These are phyloP conservation scores for Boletus rubescentipes DNA, from an alignment of 768 basidiomycete genomes.

Conservation along the genomic window DNA sequence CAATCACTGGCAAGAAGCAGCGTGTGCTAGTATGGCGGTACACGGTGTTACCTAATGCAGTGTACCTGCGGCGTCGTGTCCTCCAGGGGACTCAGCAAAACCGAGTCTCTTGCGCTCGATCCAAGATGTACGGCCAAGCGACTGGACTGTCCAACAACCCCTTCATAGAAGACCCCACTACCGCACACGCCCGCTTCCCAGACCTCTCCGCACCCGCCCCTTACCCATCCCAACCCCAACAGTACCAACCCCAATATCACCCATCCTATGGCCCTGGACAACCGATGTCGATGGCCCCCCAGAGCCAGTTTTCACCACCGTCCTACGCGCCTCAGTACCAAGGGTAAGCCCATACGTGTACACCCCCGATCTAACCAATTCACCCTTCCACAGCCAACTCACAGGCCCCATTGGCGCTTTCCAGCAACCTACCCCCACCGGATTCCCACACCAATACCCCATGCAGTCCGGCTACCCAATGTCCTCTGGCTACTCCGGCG, in stretches of 20 bases:
- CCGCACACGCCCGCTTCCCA: slow-evolving; percentile 58
- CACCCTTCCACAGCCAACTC: slow-evolving; percentile 22
- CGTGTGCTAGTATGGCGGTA: no score
- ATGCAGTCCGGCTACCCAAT: slow-evolving; percentile 15
- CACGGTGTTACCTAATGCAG: slow-evolving; percentile 21
- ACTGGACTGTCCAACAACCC: slow-evolving; percentile 59
- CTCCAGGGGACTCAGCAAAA: no score
- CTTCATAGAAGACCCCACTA: slow-evolving; percentile 54
- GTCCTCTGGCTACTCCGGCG: slow-evolving; percentile 28
- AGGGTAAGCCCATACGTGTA: slow-evolving; percentile 11
- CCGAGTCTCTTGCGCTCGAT: no score
- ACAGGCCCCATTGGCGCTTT: slow-evolving; percentile 27
- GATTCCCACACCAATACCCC: slow-evolving; percentile 55
- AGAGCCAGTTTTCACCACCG: slow-evolving; percentile 22
- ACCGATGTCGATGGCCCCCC: slow-evolving; percentile 18
- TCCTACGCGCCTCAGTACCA: slow-evolving; percentile 28
- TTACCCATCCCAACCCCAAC: slow-evolving; percentile 30
- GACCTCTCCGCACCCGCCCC: slow-evolving; percentile 45
- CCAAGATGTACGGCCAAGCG: slow-evolving; percentile 34
- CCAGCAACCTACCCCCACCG: slow-evolving; percentile 52
- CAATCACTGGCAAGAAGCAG: no score
- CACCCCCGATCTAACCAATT: neutral
- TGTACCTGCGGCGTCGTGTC: neutral
- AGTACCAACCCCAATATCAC: slow-evolving; percentile 39
- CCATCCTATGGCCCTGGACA: slow-evolving; percentile 19